Base-by-base conservation (phyloP, 1,284 basidiomycete genomes). In the Thelephora terrestris region DNA sequence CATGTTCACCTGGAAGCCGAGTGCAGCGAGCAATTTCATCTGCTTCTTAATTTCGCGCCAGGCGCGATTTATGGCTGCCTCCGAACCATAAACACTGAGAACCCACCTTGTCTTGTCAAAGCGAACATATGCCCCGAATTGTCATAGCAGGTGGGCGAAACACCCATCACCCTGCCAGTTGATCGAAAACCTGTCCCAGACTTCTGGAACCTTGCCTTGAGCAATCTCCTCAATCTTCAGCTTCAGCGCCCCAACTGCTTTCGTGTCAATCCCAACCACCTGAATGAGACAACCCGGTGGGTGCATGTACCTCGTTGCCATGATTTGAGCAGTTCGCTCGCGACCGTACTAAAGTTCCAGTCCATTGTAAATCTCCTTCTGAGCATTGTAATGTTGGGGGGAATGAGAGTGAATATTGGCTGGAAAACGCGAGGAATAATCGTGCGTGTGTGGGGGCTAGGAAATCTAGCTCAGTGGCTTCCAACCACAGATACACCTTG, bases 201-300 rank as follows among this genome's bases (percentile, higher is more conserved):
- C 64, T 1, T 66, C 59, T 3, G 78, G 61, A 32, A 62, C 70
- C 40, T 74, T 69, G 4, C 79, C 78, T n/a, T 64, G 64, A 3
- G 68, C 70, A 20, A 81, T 55, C 45, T 62, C 71, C 58, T 80
- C 78, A 0, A 76, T 73, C 45, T 75, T 63, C 16, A 80, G 77
- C 58, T 79, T 81, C 49, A 80, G 53, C 5, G 71, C 65, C 2
- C 78, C 78, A 1, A 73, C 67, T 1, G 68, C 68, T 52, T 74
- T 71, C 59, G 72, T 73, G 66, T 43, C 64, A 32, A 48, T 75
- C 54, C 46, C 68, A 50, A 54, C 53, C 7, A 68, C 51, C 20
- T 47, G 62, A 37, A 69, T 55, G 24, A 45, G 45, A 25, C 66
- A 55, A 7, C 45, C 17, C 10, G 53, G 50, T 32, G 7, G n/a